Percentiles rank a stretch among this genome's conserved stretches.
These are phyloP conservation scores for Trichoderma hamatum DNA, from an alignment of 2,329 filamentous ascomycete genomes.

Conservation along the genomic window DNA sequence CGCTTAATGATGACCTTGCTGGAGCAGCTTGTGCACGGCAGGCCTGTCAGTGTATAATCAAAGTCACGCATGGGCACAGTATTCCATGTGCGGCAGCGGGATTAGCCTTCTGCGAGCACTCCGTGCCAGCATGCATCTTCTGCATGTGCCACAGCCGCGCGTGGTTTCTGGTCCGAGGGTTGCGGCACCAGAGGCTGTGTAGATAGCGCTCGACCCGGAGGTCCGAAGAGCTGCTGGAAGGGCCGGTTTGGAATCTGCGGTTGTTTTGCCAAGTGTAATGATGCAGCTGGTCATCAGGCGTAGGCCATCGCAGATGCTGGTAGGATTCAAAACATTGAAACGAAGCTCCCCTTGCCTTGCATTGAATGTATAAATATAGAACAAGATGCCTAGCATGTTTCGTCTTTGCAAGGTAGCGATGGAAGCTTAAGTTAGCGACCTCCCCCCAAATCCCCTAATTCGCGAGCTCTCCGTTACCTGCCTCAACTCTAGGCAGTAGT, in stretches of 20 bases:
- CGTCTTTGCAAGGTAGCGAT: conserved; percentile 1
- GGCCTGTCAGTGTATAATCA: conserved; percentile 5
- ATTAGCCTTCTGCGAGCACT: not conserved
- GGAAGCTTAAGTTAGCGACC: not conserved
- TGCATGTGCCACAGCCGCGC: conserved; percentile 22
- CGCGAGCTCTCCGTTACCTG: not conserved
- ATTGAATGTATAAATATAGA: not conserved
- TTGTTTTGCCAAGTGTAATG: conserved; percentile 1
- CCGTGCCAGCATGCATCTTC: not conserved
- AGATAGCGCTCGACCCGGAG: conserved; percentile 2
- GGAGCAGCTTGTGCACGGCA: not conserved
- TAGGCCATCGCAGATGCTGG: not conserved
- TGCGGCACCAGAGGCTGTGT: conserved; percentile 16
- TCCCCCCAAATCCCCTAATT: not conserved
- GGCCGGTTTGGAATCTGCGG: not conserved
- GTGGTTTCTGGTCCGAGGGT: conserved; percentile 5
- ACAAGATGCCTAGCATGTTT: not conserved
- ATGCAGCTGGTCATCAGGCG: not conserved
- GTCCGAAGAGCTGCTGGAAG: conserved; percentile 11
- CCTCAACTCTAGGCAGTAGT: not conserved
- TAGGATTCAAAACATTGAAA: not conserved
- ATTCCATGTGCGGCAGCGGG: not conserved
- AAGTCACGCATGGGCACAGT: conserved; percentile 11
- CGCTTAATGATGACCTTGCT: not conserved
- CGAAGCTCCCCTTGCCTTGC: not conserved